Base-by-base conservation (phyloP, 768 basidiomycete genomes). In the Pluteus cervinus region DNA sequence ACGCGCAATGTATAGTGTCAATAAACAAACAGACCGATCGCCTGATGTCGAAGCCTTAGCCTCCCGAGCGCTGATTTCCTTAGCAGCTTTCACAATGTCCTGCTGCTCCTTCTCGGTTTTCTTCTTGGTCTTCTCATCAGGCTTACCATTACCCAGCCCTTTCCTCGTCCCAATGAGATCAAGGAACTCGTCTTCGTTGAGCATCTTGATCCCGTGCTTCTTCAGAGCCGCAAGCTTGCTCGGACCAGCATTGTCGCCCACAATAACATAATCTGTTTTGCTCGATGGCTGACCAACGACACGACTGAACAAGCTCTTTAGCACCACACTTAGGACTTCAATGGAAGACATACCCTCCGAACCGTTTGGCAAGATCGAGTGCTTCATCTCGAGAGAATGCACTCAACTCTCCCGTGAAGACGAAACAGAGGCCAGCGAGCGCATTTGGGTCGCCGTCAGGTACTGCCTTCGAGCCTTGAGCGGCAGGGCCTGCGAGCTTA, bases 361-460 rank as follows among this genome's bases (percentile, higher is more conserved):
- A 91, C 4, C 92, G 87, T 58, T 99, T 98, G 0, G 85, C 94
- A 5, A 94, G 58, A 49, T 94, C 91, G 18, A 68, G 55, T 1
- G 88, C 83, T 48, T 96, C 92, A 2, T 97, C 89, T 24, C 96
- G 73, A 1, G 88, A 80, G 46, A 98, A 79, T 41, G 83, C 85
- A 32, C 72, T 76, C 31, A 98, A 61, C 49, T 99, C 94, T 11
- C 93, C 96, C 0, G 96, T 98, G 47, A 99, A 99, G 15, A 99
- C 94, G 52, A 99, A 85, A 0, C 89, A 73, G 16, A 98, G 68
- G 0, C 93, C 93, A 0, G 81, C 74, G 7, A 99, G 68, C 52
- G 87, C 90, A 49, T 82, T 73, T 0, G 75, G 73, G 18, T 66
- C 64, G 10, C 82, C 81, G 29, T 90, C 79, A 0, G 87, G 86